Conservation (phyloP, 805 yeast species). For the Lipomyces orientalis region DNA sequence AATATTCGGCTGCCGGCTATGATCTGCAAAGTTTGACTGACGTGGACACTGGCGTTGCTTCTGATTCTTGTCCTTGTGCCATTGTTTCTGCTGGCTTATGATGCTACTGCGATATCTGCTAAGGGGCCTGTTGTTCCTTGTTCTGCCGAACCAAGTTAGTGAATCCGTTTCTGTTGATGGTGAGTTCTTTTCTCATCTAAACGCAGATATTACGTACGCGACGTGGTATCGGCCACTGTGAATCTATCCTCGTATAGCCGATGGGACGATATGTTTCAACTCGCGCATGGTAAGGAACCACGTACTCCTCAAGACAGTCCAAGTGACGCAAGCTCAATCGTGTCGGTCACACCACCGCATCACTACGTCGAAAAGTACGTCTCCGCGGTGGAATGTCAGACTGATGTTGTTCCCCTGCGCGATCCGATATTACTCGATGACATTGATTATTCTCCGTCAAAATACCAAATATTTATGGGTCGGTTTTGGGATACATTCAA, state of each 20-base stretch:
- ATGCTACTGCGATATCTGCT: not conserved
- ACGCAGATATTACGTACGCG: too few species aligned
- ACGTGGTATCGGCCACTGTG: too few species aligned
- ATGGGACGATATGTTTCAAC: not conserved
- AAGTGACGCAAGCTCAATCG: not conserved
- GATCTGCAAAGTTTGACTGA: not conserved
- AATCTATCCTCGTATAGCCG: too few species aligned
- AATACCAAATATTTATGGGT: not conserved
- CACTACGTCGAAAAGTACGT: not conserved
- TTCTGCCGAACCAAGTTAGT: not conserved
- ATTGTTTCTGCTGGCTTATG: not conserved
- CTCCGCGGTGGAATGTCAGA: not conserved
- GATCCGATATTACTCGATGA: not conserved
- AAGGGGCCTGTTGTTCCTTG: not conserved
- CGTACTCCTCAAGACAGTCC: not conserved
- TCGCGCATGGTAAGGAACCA: not conserved
- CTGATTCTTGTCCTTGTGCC: not conserved
- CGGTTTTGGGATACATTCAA: slow-evolving; percentile 21
- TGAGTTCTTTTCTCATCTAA: too few species aligned
- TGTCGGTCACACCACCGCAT: not conserved
- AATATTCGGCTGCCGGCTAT: too few species aligned
- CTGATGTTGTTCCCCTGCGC: not conserved
- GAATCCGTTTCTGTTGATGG: not conserved
- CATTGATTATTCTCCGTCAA: not conserved
- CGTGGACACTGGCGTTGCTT: not conserved